Conservation (phyloP, 768 basidiomycete species). For the Pleurotus tuoliensis region DNA sequence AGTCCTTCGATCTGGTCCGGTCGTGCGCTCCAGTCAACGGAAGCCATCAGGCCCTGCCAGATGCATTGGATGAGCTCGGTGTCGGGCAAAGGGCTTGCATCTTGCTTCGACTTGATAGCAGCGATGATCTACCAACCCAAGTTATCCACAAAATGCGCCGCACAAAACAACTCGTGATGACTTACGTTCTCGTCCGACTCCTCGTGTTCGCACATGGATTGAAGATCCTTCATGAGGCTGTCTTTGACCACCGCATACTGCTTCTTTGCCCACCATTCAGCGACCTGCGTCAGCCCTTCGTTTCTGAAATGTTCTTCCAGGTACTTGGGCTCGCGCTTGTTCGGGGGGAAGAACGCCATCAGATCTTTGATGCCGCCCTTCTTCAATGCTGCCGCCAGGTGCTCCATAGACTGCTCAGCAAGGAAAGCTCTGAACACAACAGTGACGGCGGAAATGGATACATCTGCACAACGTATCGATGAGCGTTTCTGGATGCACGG, state of each 20-base stretch:
- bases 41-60: conserved; percentile 88
- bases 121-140: conserved; percentile 60
- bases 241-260: conserved; percentile 83
- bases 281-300: conserved; percentile 70
- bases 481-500: neutral
- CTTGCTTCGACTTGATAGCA: conserved; percentile 66
- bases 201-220: conserved; percentile 64
- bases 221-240: conserved; percentile 62
- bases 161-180: conserved; percentile 4
- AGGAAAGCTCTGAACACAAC: conserved; percentile 81
- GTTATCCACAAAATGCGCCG: neutral
- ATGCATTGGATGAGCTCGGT: conserved; percentile 82
- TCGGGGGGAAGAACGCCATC: conserved; percentile 80
- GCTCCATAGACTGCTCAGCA: conserved; percentile 82
- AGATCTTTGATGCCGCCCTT: conserved; percentile 85
- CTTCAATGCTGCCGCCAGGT: conserved; percentile 78
- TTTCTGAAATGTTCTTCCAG: conserved; percentile 88
- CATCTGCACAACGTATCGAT: conserved; percentile 43
- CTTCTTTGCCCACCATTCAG: conserved; percentile 94
- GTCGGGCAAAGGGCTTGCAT: conserved; percentile 81
- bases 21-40: conserved; percentile 84
- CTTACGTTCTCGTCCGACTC: conserved; percentile 68
- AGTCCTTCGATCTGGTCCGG: conserved; percentile 90
- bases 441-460: conserved; percentile 73
- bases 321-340: conserved; percentile 67